phyloP scores from a whole-genome alignment of 306 rosid genomes.

The Mimosa bimucronata region DNA sequence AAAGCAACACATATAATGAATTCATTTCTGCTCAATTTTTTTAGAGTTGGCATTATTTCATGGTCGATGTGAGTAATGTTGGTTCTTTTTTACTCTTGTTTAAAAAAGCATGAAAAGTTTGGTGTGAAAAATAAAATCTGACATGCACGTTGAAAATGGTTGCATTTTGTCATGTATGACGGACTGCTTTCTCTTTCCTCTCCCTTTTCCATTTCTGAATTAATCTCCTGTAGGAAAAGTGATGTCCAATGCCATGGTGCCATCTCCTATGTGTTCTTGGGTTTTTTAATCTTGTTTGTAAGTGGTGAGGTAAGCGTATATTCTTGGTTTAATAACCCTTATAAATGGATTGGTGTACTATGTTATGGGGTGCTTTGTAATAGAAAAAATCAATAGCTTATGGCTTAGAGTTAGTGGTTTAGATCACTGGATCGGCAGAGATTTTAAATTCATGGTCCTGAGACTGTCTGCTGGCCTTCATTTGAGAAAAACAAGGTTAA shows the following conservation, averaged over 20 bases:
- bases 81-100: neutral
- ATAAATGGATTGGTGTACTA: neutral
- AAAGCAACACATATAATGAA: neutral
- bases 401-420: neutral
- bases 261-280: neutral
- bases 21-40: conserved; percentile 10
- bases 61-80: neutral
- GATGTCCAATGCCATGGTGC: neutral
- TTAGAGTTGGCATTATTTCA: conserved; percentile 3
- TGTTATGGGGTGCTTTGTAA: neutral
- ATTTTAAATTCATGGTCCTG: neutral
- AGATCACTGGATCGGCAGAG: neutral
- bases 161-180: neutral
- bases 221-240: neutral
- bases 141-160: neutral
- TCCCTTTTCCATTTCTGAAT: neutral
- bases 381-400: neutral
- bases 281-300: neutral
- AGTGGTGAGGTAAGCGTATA: neutral
- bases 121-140: neutral
- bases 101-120: neutral
- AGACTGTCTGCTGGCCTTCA: neutral
- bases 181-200: neutral
- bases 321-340: neutral
- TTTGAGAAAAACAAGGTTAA: conserved; percentile 15